Conservation (phyloP, 2,329 filamentous ascomycete species). For the Cladophialophora chaetospira region DNA sequence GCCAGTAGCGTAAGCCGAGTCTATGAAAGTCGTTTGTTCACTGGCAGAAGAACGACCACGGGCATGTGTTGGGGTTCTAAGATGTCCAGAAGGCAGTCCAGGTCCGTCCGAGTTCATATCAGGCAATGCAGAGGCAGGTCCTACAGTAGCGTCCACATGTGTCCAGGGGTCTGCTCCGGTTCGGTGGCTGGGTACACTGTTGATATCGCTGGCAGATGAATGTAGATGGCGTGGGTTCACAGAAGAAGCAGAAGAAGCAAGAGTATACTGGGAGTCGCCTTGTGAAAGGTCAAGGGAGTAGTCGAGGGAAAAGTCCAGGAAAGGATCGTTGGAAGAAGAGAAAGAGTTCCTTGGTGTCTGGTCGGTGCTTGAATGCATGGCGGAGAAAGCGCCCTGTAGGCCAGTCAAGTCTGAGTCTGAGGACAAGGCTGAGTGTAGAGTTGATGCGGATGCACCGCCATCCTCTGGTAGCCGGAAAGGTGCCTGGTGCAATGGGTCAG, state of each 20-base stretch:
- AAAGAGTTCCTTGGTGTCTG: constrained; percentile 13
- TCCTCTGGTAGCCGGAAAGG: constrained; percentile 20
- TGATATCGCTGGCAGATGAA: neutral
- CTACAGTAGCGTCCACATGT: constrained; percentile 16
- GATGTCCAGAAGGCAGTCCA: constrained; percentile 6
- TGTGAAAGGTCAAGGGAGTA: constrained; percentile 7
- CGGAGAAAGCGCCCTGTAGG: constrained; percentile 19
- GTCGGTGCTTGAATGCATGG: constrained; percentile 14
- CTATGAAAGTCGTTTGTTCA: constrained; percentile 22
- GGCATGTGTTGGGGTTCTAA: neutral
- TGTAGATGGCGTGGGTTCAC: constrained; percentile 7
- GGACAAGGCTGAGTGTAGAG: constrained; percentile 16
- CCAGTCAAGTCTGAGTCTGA: constrained; percentile 24
- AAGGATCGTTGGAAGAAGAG: constrained; percentile 4
- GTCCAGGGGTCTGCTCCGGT: constrained; percentile 18
- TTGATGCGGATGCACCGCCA: constrained; percentile 20
- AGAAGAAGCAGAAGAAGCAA: constrained; percentile 10
- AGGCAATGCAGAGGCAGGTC: constrained; percentile 8
- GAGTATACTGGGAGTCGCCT: constrained; percentile 13
- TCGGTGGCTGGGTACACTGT: constrained; percentile 18
- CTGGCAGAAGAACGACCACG: constrained; percentile 15
- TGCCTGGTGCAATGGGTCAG: constrained; percentile 19
- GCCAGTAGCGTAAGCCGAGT: constrained; percentile 24
- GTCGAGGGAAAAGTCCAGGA: constrained; percentile 15
- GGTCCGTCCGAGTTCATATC: neutral